Conservation (phyloP, 148 eudicot species). For the Amaranthus cruentus region DNA sequence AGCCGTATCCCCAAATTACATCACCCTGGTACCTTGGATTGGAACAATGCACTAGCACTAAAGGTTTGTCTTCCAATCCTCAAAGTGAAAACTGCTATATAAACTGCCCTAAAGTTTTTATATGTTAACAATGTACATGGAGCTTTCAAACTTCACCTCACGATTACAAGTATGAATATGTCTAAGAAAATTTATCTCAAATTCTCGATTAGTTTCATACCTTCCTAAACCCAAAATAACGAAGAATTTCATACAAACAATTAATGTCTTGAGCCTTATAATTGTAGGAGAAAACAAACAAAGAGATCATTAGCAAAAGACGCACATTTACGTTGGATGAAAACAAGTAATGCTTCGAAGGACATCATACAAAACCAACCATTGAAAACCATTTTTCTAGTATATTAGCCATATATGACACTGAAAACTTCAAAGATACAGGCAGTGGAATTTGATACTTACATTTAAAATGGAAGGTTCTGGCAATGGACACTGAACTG, state of each 20-base stretch:
- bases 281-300: no score
- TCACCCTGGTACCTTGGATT: background rate
- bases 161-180: background rate
- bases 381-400: background rate
- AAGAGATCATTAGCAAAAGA: no score
- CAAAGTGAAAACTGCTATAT: background rate
- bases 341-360: no score
- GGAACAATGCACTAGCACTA: background rate
- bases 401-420: background rate
- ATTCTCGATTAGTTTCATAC: background rate
- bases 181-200: background rate
- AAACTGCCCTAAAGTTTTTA: background rate
- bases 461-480: slow-evolving; percentile 94
- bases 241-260: background rate
- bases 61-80: background rate
- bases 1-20: background rate
- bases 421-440: no score
- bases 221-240: background rate
- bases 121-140: background rate
- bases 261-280: background rate
- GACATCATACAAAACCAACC: background rate
- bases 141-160: background rate
- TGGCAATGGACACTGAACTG: slow-evolving; percentile 77
- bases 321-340: no score
- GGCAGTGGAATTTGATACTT: slow-evolving; percentile 23